Evolutionary conservation across 2,329 filamentous ascomycete species (phyloP).

Genomic region (Lachnellula suecica): DNA sequence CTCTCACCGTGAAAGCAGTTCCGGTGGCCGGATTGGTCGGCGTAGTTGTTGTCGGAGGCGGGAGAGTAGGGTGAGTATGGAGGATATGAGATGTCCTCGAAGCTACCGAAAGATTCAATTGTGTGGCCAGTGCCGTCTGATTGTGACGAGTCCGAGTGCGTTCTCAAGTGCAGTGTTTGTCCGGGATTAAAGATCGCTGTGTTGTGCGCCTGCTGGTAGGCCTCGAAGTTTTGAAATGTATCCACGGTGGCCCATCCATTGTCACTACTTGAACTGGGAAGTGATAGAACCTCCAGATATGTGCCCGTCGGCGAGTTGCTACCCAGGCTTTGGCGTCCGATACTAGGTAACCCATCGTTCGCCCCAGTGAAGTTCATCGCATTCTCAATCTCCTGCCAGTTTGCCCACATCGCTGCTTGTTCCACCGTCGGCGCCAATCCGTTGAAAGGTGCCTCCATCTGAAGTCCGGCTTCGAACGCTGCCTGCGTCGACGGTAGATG

Average conservation of each 20-base stretch:
- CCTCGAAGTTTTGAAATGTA: constrained; percentile 70
- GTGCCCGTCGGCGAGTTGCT: constrained; percentile 74
- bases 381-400: constrained; percentile 78
- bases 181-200: constrained; percentile 82
- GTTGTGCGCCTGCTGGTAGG: constrained; percentile 58
- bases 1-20: constrained; percentile 61
- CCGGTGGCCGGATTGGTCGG: constrained; percentile 58
- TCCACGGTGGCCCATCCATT: constrained; percentile 86
- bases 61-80: constrained; percentile 81
- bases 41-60: constrained; percentile 71
- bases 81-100: constrained; percentile 70
- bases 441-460: constrained; percentile 63
- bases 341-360: constrained; percentile 46
- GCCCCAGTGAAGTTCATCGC: constrained; percentile 55
- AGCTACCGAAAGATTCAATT: constrained; percentile 63
- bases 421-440: constrained; percentile 57
- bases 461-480: constrained; percentile 57
- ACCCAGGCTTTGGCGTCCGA: constrained; percentile 47
- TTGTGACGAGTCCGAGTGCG: constrained; percentile 80
- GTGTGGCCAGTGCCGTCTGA: constrained; percentile 67
- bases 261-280: constrained; percentile 77
- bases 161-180: constrained; percentile 85
- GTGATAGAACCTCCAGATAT: constrained; percentile 82
- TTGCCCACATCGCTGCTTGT: constrained; percentile 62
- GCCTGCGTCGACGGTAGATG: constrained; percentile 56